Percentiles rank a stretch among this genome's conserved stretches.
Evolutionary conservation across 129 eudicot genomes (phyloP).

Genomic region (Centaurea solstitialis): DNA sequence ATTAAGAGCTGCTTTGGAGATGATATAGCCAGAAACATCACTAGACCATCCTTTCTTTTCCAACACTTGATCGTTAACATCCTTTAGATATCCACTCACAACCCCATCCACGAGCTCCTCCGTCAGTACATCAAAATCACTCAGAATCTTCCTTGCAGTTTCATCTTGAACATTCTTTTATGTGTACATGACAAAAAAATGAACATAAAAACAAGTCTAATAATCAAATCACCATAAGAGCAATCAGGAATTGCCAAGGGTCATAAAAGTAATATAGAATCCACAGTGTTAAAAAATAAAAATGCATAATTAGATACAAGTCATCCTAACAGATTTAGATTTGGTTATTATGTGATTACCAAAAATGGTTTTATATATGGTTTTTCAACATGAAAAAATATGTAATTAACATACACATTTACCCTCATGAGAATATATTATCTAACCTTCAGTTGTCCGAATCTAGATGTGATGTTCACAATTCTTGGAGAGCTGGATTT

Average conservation of each 20-base stretch:
- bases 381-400: neutral
- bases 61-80: conserved; percentile 32
- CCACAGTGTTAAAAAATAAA: too few relatives aligned
- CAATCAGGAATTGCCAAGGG: too few relatives aligned
- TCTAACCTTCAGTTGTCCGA: conserved; percentile 38
- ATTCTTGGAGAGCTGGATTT: conserved; percentile 38
- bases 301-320: too few relatives aligned
- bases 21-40: conserved; percentile 33
- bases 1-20: conserved; percentile 56
- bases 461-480: conserved; percentile 44
- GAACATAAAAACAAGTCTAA: neutral
- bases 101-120: conserved; percentile 51
- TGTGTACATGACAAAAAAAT: neutral
- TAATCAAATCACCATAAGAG: too few relatives aligned
- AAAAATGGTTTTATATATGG: neutral
- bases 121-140: conserved; percentile 36
- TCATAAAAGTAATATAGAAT: too few relatives aligned
- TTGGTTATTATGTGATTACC: too few relatives aligned
- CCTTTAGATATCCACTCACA: conserved; percentile 33
- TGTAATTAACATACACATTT: neutral
- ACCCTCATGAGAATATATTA: neutral
- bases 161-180: conserved; percentile 41
- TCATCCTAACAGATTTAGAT: too few relatives aligned
- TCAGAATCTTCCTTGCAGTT: conserved; percentile 26
- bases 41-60: conserved; percentile 48